These are phyloP conservation scores for Nakazawaea sp. DNA, from an alignment of 805 yeast genomes.

Conservation along the genomic window DNA sequence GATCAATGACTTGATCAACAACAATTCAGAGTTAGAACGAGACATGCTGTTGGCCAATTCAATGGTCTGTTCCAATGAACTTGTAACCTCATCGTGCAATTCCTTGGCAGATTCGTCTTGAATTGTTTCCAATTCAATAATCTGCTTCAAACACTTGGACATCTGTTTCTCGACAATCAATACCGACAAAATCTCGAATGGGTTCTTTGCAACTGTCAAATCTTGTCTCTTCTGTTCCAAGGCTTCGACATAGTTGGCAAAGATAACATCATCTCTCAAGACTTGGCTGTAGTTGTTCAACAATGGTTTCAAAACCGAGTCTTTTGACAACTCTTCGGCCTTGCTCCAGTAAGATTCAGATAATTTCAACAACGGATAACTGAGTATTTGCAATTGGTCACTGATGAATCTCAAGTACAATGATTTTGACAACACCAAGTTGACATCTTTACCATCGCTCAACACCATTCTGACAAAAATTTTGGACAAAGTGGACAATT, in stretches of 20 bases:
- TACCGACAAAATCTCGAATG: slow-evolving; percentile 5
- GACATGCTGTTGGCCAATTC: not conserved
- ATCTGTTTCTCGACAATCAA: slow-evolving; percentile 2
- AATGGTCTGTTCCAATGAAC: not conserved
- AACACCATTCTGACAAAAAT: not conserved
- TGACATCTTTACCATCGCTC: not conserved
- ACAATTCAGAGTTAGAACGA: not conserved
- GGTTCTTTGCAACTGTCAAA: not conserved
- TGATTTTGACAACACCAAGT: slow-evolving; percentile 1
- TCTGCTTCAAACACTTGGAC: slow-evolving; percentile 1
- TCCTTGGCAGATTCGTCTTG: not conserved
- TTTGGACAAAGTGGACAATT: not conserved
- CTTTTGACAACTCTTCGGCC: not conserved
- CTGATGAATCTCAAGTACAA: slow-evolving; percentile 7
- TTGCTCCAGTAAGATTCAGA: not conserved
- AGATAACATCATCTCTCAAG: slow-evolving; percentile 3
- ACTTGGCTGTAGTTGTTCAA: not conserved
- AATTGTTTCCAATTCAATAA: slow-evolving; percentile 5
- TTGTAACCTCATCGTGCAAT: not conserved
- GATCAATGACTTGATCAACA: slow-evolving; percentile 5
- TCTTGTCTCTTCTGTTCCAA: too few species aligned
- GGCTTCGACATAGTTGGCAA: not conserved
- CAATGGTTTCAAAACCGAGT: not conserved
- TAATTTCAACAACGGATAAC: not conserved
- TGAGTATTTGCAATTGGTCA: not conserved